Conservation (phyloP, 2,329 filamentous ascomycete species). For the Penicillium sp. region DNA sequence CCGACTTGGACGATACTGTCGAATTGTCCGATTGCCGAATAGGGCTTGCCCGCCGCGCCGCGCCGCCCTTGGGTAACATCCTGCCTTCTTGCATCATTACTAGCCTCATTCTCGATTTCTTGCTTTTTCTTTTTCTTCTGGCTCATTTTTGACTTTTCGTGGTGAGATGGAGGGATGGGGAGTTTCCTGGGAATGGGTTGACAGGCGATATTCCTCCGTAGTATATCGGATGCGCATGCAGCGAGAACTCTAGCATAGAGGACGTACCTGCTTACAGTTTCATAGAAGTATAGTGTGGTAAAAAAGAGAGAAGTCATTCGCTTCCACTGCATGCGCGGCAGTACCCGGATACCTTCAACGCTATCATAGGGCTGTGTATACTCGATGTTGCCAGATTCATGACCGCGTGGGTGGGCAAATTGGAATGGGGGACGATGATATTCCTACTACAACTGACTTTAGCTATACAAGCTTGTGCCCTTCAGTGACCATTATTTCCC, state of each 20-base stretch:
- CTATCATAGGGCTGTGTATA: constrained; percentile 24
- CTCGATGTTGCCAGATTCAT: background rate
- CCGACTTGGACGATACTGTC: constrained; percentile 23
- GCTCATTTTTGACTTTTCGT: background rate
- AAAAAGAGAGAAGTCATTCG: background rate
- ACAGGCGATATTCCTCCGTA: constrained; percentile 10
- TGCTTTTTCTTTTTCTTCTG: constrained; percentile 3
- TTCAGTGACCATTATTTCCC: background rate
- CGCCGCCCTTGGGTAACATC: constrained; percentile 27
- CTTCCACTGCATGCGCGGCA: constrained; percentile 8
- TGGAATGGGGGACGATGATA: background rate
- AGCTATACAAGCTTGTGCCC: background rate
- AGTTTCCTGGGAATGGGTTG: background rate
- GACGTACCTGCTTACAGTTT: background rate
- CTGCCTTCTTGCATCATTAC: background rate
- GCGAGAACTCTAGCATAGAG: background rate
- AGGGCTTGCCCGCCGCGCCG: constrained; percentile 10
- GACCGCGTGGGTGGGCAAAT: background rate
- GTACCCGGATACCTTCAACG: constrained; percentile 13
- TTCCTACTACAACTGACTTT: background rate
- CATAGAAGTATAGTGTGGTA: background rate
- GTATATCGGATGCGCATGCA: constrained; percentile 19
- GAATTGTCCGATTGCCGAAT: constrained; percentile 28
- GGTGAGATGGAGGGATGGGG: background rate
- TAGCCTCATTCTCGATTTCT: constrained; percentile 8